Evolutionary conservation across 2,329 filamentous ascomycete species (phyloP).

Genomic region (Celoporthe dispersa): DNA sequence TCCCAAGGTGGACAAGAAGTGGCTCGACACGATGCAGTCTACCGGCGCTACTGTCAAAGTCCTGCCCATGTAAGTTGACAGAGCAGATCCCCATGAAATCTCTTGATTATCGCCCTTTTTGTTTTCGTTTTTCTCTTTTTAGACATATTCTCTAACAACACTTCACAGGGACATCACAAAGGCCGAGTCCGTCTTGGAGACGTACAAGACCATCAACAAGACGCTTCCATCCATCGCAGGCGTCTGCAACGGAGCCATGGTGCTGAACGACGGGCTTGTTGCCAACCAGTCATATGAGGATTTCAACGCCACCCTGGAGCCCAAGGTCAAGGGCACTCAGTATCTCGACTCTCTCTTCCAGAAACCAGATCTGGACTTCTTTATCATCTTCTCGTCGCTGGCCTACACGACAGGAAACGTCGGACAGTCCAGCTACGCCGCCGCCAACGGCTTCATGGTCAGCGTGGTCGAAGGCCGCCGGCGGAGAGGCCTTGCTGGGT

Average conservation of each 20-base stretch:
- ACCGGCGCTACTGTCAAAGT: slow-evolving; percentile 27
- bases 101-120: too few species aligned
- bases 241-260: slow-evolving; percentile 26
- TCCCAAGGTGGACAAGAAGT: slow-evolving; percentile 39
- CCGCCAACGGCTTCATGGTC: background rate
- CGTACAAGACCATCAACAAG: background rate
- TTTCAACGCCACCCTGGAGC: slow-evolving; percentile 30
- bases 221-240: slow-evolving; percentile 19
- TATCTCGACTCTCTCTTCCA: slow-evolving; percentile 25
- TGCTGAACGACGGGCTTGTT: slow-evolving; percentile 22
- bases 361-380: background rate
- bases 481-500: background rate
- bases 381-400: slow-evolving; percentile 27
- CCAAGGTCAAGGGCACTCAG: slow-evolving; percentile 36
- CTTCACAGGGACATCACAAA: too few species aligned
- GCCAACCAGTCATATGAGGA: slow-evolving; percentile 24
- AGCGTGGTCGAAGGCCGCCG: background rate
- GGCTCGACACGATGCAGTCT: slow-evolving; percentile 32
- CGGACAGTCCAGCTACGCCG: background rate
- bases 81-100: too few species aligned
- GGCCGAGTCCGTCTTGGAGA: background rate
- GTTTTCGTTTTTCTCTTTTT: too few species aligned
- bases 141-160: too few species aligned
- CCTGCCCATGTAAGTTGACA: slow-evolving; percentile 2
- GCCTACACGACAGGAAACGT: background rate